A percentile compares a stretch with the other conserved stretches of the same genome.
Conservation (phyloP, 345 rosid genomes). For the Eucalyptus sideroxylon region DNA sequence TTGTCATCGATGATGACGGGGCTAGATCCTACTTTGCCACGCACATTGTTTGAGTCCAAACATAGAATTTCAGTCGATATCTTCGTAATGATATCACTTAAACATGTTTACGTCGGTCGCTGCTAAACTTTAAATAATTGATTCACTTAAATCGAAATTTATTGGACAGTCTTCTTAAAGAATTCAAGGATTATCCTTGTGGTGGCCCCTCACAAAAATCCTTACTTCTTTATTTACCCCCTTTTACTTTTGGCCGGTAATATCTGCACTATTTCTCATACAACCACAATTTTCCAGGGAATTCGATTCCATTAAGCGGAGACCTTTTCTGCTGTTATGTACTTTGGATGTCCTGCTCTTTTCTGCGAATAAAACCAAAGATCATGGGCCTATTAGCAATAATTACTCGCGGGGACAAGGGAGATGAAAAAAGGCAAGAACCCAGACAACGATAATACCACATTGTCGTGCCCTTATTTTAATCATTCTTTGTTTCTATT, state of each 20-base stretch:
- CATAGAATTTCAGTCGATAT: background rate
- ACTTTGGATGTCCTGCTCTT: background rate
- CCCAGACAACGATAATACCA: slow-evolving; percentile 32
- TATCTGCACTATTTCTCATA: background rate
- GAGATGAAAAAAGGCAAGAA: background rate
- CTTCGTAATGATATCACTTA: background rate
- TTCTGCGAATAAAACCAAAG: background rate
- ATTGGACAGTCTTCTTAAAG: background rate
- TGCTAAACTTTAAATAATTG: background rate
- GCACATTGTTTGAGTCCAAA: background rate
- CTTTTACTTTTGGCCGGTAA: background rate
- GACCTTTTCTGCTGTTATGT: background rate
- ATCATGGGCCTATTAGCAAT: background rate
- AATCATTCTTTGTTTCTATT: background rate
- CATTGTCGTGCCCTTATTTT: slow-evolving; percentile 16
- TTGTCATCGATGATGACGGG: rapidly evolving
- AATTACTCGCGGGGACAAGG: background rate
- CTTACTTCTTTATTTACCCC: background rate
- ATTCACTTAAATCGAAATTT: background rate
- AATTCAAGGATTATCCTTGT: background rate
- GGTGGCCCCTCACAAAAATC: background rate
- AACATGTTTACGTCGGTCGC: background rate
- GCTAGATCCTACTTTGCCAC: background rate
- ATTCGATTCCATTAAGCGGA: background rate
- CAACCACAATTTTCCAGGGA: background rate